These are phyloP conservation scores for Fraxinus albicans DNA, from an alignment of 305 asterid species.

Conservation along the genomic window DNA sequence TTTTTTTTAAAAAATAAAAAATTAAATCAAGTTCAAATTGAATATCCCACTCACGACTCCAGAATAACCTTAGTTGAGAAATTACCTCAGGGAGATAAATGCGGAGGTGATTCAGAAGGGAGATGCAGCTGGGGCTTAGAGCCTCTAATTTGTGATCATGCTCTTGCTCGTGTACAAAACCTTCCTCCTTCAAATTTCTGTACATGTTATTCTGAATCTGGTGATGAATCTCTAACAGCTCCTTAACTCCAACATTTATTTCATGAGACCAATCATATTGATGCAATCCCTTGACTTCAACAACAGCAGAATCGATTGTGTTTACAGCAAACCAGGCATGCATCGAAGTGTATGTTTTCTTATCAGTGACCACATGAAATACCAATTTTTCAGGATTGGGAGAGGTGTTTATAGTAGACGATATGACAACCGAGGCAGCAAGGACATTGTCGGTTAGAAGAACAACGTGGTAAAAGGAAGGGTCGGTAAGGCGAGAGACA, in stretches of 20 bases:
- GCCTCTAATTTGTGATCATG: conserved; percentile 46
- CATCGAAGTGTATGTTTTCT: conserved; percentile 77
- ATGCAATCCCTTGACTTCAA: conserved; percentile 89
- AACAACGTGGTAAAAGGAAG: conserved; percentile 62
- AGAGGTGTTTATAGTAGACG: conserved; percentile 56
- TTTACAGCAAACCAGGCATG: conserved; percentile 88
- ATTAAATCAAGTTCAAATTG: not conserved
- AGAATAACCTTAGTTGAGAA: not conserved
- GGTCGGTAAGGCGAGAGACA: conserved; percentile 53
- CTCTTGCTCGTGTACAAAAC: conserved; percentile 34
- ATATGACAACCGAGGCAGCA: conserved; percentile 83
- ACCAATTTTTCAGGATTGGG: conserved; percentile 53
- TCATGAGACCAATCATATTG: conserved; percentile 77
- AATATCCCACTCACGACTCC: conserved; percentile 24
- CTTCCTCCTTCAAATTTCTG: conserved; percentile 39
- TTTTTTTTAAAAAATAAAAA: not conserved
- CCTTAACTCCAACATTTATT: conserved; percentile 55
- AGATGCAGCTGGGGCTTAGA: conserved; percentile 55
- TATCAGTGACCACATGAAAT: conserved; percentile 79
- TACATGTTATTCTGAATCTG: conserved; percentile 54
- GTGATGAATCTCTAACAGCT: conserved; percentile 70
- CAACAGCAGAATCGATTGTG: conserved; percentile 46
- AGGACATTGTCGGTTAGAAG: conserved; percentile 81
- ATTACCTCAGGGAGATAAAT: conserved; percentile 86
- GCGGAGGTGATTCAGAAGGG: conserved; percentile 80